Percentiles rank a stretch among this genome's conserved stretches.
Conservation (phyloP, 257 asterid genomes). For the Coffea canephora region DNA sequence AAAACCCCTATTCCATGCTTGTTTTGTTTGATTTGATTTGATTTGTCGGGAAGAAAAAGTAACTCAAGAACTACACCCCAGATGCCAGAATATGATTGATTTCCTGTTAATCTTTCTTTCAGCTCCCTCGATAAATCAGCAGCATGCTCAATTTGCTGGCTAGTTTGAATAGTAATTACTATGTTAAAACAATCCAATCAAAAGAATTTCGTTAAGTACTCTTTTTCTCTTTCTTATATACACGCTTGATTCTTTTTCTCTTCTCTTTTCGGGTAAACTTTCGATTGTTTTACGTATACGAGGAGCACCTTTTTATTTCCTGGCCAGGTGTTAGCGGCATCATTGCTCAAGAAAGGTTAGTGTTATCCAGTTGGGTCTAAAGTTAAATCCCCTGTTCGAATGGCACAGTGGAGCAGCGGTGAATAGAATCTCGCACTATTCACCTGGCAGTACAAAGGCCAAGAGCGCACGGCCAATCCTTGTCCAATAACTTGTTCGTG, state of each 20-base stretch:
- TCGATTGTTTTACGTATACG: neutral
- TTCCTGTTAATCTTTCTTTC: neutral
- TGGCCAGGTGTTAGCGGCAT: neutral
- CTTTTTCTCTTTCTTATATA: neutral
- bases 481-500: neutral
- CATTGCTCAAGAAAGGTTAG: neutral
- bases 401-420: neutral
- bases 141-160: neutral
- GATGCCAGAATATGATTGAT: too few species aligned
- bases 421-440: too few species aligned
- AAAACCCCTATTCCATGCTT: too few species aligned
- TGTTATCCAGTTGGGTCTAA: neutral
- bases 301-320: neutral
- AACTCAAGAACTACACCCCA: too few species aligned
- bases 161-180: neutral
- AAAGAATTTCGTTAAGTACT: neutral
- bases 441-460: neutral
- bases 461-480: too few species aligned
- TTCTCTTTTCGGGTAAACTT: neutral
- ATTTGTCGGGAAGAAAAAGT: neutral
- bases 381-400: neutral
- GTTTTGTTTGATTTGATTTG: neutral
- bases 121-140: neutral
- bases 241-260: neutral
- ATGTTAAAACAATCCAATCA: neutral